These are phyloP conservation scores for Monosporascus sp. DNA, from an alignment of 2,329 filamentous ascomycete species.

Conservation along the genomic window DNA sequence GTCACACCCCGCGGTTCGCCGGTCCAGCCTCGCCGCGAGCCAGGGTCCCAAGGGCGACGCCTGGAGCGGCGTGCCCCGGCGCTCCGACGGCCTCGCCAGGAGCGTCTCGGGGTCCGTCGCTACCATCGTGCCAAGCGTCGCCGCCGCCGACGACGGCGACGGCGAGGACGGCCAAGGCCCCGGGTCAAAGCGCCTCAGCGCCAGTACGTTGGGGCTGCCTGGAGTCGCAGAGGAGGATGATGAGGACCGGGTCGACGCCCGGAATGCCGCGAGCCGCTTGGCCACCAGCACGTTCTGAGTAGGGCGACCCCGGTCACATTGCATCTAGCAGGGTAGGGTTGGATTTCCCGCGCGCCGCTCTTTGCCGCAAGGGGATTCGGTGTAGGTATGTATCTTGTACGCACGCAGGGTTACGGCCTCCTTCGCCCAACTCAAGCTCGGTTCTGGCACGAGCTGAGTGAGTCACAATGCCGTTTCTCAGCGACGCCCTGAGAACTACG, in stretches of 20 bases:
- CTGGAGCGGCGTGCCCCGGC: conserved; percentile 89
- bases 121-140: conserved; percentile 37
- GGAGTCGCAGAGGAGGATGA: conserved; percentile 74
- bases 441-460: too few species aligned
- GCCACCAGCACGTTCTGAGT: conserved; percentile 88
- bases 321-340: too few species aligned
- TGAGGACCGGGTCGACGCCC: conserved; percentile 88
- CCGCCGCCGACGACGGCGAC: conserved; percentile 52
- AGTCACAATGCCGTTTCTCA: too few species aligned
- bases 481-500: too few species aligned
- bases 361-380: too few species aligned
- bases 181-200: conserved; percentile 30
- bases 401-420: too few species aligned
- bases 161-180: conserved; percentile 35
- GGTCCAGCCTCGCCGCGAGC: conserved; percentile 73
- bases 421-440: too few species aligned
- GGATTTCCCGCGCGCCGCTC: too few species aligned
- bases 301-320: too few species aligned
- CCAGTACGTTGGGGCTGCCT: conserved; percentile 43
- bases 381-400: too few species aligned
- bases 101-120: conserved; percentile 71
- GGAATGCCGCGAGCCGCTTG: conserved; percentile 89
- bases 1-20: conserved; percentile 68
- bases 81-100: conserved; percentile 70
- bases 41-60: conserved; percentile 98